Evolutionary conservation across 495 filamentous ascomycete genomes (phyloP).

Genomic region (Articulospora tetracladia): DNA sequence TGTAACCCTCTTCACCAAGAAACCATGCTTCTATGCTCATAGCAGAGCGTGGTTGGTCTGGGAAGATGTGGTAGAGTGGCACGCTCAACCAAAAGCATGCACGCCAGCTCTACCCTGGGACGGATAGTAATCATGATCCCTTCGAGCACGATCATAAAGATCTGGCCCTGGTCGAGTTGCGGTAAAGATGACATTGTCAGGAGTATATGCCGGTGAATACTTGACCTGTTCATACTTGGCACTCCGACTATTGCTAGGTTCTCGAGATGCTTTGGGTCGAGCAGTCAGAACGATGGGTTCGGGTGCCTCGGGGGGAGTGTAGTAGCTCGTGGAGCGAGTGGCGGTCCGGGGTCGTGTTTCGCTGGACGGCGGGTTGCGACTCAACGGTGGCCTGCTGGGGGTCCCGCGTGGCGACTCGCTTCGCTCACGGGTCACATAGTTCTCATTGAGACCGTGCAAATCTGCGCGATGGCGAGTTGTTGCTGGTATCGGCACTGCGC

Average conservation of each 20-base stretch:
- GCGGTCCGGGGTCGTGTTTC: conserved; percentile 6
- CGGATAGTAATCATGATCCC: background rate
- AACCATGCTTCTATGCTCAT: background rate
- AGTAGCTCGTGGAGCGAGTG: background rate
- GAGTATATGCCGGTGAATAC: background rate
- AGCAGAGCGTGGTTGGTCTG: background rate
- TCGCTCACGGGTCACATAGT: conserved; percentile 14
- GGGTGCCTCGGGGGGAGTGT: background rate
- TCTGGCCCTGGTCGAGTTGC: background rate
- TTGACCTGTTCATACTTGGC: background rate
- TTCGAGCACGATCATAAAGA: background rate
- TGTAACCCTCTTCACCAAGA: background rate
- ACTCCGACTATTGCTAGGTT: conserved; percentile 1
- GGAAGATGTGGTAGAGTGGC: background rate
- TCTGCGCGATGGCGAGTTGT: conserved; percentile 18
- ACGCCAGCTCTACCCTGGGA: background rate
- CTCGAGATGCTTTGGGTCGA: conserved; percentile 5
- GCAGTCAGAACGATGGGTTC: conserved; percentile 6
- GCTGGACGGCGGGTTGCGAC: conserved; percentile 7
- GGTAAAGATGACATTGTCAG: conserved; percentile 1
- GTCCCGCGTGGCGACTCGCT: conserved; percentile 19
- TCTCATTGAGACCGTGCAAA: conserved; percentile 16
- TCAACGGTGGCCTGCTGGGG: conserved; percentile 8
- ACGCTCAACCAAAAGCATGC: background rate
- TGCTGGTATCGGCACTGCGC: conserved; percentile 3